phyloP scores from a whole-genome alignment of 805 yeast genomes.

The Wickerhamiella australiensis region DNA sequence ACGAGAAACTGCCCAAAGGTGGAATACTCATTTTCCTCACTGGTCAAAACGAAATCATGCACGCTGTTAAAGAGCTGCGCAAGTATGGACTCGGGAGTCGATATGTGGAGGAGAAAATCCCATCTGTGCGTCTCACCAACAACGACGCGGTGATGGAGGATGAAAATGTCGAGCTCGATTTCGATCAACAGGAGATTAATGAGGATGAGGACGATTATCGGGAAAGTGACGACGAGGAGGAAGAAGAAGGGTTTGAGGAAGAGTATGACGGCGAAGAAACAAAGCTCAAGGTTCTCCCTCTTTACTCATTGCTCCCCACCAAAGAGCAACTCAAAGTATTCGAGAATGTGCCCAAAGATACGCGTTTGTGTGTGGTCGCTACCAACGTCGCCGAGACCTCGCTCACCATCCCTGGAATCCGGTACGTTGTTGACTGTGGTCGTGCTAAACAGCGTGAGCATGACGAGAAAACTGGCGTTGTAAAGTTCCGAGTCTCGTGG shows the following conservation, averaged over 20 bases:
- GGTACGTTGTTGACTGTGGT: conserved; percentile 93
- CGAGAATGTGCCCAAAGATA: conserved; percentile 69
- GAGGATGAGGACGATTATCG: conserved; percentile 26
- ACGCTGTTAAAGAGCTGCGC: conserved; percentile 51
- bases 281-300: conserved; percentile 81
- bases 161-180: conserved; percentile 63
- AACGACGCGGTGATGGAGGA: conserved; percentile 64
- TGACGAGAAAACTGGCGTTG: conserved; percentile 78
- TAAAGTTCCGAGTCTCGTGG: conserved; percentile 86
- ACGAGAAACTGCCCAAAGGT: conserved; percentile 77
- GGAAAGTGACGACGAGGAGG: conserved; percentile 33
- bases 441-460: conserved; percentile 78
- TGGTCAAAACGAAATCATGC: conserved; percentile 83
- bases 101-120: conserved; percentile 25
- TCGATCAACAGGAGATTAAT: conserved; percentile 29
- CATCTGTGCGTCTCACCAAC: conserved; percentile 38
- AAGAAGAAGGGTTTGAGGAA: conserved; percentile 45
- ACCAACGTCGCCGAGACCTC: conserved; percentile 98
- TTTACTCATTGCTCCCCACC: conserved; percentile 88
- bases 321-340: conserved; percentile 90
- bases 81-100: conserved; percentile 21
- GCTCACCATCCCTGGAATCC: conserved; percentile 86
- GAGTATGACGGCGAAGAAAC: conserved; percentile 38
- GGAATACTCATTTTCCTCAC: conserved; percentile 86
- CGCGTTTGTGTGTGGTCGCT: conserved; percentile 83